Conservation (phyloP, 2,329 filamentous ascomycete genomes). For the Dendryphion nanum region DNA sequence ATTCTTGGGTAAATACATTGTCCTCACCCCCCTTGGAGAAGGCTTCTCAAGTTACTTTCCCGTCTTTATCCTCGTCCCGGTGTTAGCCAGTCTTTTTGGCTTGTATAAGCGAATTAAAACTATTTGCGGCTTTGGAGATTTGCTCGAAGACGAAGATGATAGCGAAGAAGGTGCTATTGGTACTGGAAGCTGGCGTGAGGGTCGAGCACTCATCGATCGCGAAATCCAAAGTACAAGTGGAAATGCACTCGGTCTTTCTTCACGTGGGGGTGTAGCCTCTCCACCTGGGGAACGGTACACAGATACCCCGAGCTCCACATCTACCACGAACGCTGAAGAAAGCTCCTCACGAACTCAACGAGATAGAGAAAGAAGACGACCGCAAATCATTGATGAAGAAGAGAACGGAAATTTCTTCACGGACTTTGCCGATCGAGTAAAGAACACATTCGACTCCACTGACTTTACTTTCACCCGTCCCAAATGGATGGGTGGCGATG, state of each 20-base stretch:
- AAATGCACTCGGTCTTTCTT: constrained; percentile 30
- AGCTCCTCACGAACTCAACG: background rate
- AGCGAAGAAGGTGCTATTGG: constrained; percentile 66
- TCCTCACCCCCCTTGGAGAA: constrained; percentile 76
- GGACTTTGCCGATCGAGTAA: constrained; percentile 78
- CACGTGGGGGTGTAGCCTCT: constrained; percentile 7
- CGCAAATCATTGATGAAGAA: constrained; percentile 48
- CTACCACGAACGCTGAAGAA: background rate
- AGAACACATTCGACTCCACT: constrained; percentile 85
- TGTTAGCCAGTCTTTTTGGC: constrained; percentile 82
- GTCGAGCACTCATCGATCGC: constrained; percentile 82
- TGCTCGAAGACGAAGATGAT: constrained; percentile 72
- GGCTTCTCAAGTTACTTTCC: constrained; percentile 90
- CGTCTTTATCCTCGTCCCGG: constrained; percentile 80
- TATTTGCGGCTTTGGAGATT: constrained; percentile 73
- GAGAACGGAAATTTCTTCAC: constrained; percentile 79
- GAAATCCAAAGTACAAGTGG: constrained; percentile 57
- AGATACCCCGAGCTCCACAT: constrained; percentile 13
- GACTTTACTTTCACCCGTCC: constrained; percentile 57
- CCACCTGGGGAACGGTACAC: constrained; percentile 20
- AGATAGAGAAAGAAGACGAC: constrained; percentile 13
- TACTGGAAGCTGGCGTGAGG: constrained; percentile 85
- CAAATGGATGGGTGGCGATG: constrained; percentile 71
- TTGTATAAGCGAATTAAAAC: constrained; percentile 80
- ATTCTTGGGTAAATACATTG: constrained; percentile 80